Evolutionary conservation across 768 basidiomycete genomes (phyloP), one percentile per base, ranked within the genome.

Genomic region (Sarcodon aspratus): DNA sequence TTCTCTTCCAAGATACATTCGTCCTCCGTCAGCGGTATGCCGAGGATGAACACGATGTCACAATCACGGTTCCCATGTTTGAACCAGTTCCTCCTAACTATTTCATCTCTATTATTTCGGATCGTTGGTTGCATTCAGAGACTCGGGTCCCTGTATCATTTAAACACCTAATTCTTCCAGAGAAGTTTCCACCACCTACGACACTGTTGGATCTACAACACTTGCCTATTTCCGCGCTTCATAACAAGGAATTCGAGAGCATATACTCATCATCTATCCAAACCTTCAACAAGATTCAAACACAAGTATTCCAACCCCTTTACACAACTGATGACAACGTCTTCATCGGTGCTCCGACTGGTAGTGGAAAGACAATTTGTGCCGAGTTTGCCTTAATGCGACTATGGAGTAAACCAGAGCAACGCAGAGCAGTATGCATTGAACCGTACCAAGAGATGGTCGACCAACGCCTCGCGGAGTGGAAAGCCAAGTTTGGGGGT

Each of bases 371-470:
- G 74, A 98, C 95, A 0, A 85, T 98, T 37, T 95, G 92, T 55
- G 96, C 94, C 0, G 96, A 99, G 63, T 95, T 97, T 52, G 96
- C 96, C 0, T 69, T 99, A 11, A 69, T 99, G 44, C 79, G 93
- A n/a, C 65, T 99, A 0, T 99, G 96, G 96, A 88, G 89, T 45
- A 90, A 90, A 64, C 69, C 72, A 6, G 84, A 93, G 52, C 74
- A 82, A 42, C 76, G 78, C 15, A 73, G 93, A 13, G 94, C 94
- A 0, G 91, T 97, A 3, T 97, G 95, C 61, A 84, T 98, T 46
- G 91, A 94, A 64, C 96, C 96, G 0, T 96, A 88, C 63, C 93
- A 93, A 57, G 96, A 98, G 56, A 95, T 97, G 88, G 96, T 97
- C 2, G 91, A 98, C 49, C 74, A 80, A 55, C 77, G 94, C 3